Evolutionary conservation across 164 flowering plant species (phyloP), one percentile per base, ranked within the genome.

Genomic region (Liriodendron chinense): DNA sequence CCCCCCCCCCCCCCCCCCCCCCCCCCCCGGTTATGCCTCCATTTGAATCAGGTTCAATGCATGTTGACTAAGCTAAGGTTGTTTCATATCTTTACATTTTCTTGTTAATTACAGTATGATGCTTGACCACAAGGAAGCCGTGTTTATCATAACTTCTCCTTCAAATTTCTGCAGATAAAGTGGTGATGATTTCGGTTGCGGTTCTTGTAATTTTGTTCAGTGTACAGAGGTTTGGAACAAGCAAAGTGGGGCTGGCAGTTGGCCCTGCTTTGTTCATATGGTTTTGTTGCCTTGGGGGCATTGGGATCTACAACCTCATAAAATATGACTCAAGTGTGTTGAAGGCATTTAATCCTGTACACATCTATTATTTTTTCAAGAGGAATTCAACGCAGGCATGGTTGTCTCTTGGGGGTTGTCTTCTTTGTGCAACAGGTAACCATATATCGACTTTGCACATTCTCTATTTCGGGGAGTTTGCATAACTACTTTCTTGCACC

Each of bases 241-340:
- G 99, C 84, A 94, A 96, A 89, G 91, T 94, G 75, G 99, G 99
- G 78, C 91, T 96, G 76, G 93, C 82, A 66, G 88, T 96, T 25
- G 99, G 99, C 74, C 99, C 99, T 75, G 96, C 98, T 77, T 87
- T 96, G 73, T 90, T 94, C 63, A 68, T 96, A 79, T 96, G 98
- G 99, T 94, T 96, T 84, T 94, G 97, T 85, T 91, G 88, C 77
- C 97, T 96, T 78, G 99, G 88, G 24, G 96, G 89, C 71, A 83
- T 94, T 78, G 99, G 98, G 70, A 86, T 96, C 77, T 91, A 93
- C 87, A 96, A 96, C 86, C 88, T 94, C 73, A 69, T 94, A 70
- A 91, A 88, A 75, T 92, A 92, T 86, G 99, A 92, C 82, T 82
- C 77, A 69, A 82, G 85, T 79, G 98, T 93, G 22, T 82, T 91